phyloP scores from a whole-genome alignment of 306 rosid species.

The Gillenia trifoliata region DNA sequence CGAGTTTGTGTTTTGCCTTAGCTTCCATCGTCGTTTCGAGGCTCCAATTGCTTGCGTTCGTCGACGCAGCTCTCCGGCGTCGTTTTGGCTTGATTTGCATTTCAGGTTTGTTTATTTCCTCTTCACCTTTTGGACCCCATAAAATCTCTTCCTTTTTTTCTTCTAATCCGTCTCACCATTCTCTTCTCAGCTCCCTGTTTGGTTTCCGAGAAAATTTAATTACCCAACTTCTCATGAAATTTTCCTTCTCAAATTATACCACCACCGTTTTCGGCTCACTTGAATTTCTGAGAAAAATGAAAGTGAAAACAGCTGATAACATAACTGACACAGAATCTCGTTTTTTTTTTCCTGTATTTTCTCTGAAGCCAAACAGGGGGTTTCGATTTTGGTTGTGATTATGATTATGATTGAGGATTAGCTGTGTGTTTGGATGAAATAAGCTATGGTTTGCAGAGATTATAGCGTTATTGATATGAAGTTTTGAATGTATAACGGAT shows the following conservation, averaged over 20 bases:
- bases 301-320: neutral
- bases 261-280: neutral
- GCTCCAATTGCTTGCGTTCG: conserved; percentile 1
- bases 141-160: neutral
- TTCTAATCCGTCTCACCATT: neutral
- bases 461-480: neutral
- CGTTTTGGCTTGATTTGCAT: conserved; percentile 15
- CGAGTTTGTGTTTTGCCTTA: neutral
- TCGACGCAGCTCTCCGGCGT: conserved; percentile 18
- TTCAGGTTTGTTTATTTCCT: conserved; percentile 15
- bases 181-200: neutral
- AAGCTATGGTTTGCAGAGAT: neutral
- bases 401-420: neutral
- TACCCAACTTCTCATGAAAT: neutral
- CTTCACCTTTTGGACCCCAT: neutral
- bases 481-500: neutral
- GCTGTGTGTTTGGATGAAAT: neutral
- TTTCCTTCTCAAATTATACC: neutral
- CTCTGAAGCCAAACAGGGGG: neutral
- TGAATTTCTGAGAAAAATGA: neutral
- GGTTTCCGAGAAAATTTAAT: neutral
- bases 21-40: conserved; percentile 20
- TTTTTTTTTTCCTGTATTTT: neutral
- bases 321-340: neutral
- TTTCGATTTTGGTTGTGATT: neutral